phyloP scores from a whole-genome alignment of 1,284 basidiomycete genomes.

The Irpex sp. region DNA sequence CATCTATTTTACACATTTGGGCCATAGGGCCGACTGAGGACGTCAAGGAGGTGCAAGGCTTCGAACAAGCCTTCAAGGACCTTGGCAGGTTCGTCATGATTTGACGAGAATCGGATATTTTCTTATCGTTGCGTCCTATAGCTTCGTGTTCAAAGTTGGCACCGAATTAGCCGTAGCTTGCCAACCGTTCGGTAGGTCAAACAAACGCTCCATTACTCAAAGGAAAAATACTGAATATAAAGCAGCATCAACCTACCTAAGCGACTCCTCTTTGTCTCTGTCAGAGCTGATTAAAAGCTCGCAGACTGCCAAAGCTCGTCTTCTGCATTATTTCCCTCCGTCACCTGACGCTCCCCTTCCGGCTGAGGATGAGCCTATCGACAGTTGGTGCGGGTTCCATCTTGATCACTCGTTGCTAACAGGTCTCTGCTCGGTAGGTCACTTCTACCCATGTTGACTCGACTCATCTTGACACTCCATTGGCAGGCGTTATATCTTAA shows the following conservation, averaged over 20 bases:
- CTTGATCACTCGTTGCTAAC: constrained; percentile 87
- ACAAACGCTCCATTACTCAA: no score
- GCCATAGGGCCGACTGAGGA: constrained; percentile 64
- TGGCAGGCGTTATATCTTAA: constrained; percentile 79
- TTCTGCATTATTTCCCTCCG: constrained; percentile 89
- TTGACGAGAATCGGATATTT: neutral
- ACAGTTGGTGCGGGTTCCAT: constrained; percentile 83
- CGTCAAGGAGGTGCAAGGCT: constrained; percentile 64
- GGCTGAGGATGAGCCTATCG: constrained; percentile 58
- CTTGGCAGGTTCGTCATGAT: constrained; percentile 55
- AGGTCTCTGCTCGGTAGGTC: constrained; percentile 77
- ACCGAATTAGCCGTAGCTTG: constrained; percentile 79
- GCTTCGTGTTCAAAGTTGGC: constrained; percentile 79
- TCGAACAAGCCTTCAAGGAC: constrained; percentile 83
- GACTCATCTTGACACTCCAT: constrained; percentile 26
- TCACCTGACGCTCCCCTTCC: constrained; percentile 34
- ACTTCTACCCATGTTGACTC: neutral
- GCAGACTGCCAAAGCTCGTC: constrained; percentile 77
- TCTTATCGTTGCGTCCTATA: constrained; percentile 21
- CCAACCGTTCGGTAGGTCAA: constrained; percentile 72
- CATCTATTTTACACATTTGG: neutral
- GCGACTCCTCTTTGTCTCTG: constrained; percentile 61
- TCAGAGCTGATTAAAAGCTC: constrained; percentile 59
- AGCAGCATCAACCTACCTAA: constrained; percentile 58
- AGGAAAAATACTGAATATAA: no score